Evolutionary conservation across 345 rosid species (phyloP).

Genomic region (Ceriops decandra): DNA sequence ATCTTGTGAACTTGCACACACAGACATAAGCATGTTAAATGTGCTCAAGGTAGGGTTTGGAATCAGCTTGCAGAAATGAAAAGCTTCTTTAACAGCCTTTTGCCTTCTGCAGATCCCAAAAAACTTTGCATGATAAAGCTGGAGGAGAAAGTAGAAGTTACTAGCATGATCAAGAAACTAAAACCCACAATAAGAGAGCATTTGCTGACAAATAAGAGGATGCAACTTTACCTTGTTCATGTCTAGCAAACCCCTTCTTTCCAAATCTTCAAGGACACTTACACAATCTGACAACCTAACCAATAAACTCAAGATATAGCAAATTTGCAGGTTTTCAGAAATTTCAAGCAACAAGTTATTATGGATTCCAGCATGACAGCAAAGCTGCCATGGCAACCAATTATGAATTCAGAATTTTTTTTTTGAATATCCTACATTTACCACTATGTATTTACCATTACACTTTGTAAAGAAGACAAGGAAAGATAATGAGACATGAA

Average conservation of each 20-base stretch:
- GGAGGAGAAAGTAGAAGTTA: constrained; percentile 14
- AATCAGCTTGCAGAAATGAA: constrained; percentile 76
- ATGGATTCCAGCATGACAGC: background rate
- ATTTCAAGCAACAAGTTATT: background rate
- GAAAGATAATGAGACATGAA: background rate
- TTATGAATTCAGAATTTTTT: background rate
- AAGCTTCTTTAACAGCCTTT: constrained; percentile 76
- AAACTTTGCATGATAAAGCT: constrained; percentile 87
- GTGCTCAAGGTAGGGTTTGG: constrained; percentile 84
- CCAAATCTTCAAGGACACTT: constrained; percentile 73
- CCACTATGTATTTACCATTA: background rate
- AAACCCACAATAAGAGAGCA: background rate
- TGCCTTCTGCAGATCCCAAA: constrained; percentile 62
- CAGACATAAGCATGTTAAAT: constrained; percentile 92
- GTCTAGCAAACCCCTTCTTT: constrained; percentile 53
- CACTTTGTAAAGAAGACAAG: background rate
- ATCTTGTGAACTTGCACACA: constrained; percentile 70
- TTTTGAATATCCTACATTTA: background rate
- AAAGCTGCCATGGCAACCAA: background rate
- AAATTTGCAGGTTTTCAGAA: constrained; percentile 3
- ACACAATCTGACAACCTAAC: constrained; percentile 70
- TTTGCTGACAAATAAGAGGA: constrained; percentile 14
- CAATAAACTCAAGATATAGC: constrained; percentile 17
- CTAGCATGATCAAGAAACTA: constrained; percentile 2
- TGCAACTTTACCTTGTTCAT: constrained; percentile 62